Evolutionary conservation across 306 rosid species (phyloP).

Genomic region (Vigna mungo): DNA sequence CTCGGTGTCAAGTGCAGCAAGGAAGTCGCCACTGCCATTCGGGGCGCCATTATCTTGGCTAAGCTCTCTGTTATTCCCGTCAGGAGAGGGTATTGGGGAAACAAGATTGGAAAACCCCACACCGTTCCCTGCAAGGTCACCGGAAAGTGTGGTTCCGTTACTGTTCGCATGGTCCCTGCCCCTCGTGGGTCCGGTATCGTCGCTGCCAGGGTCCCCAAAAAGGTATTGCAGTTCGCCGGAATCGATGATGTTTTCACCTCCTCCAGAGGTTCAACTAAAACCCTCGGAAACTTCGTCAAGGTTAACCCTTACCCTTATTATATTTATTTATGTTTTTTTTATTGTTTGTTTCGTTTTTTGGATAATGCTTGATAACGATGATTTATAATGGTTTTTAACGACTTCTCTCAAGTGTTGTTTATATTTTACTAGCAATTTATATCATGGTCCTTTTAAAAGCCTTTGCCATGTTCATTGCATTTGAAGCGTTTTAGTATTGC

Average conservation of each 20-base stretch:
- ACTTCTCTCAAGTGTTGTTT: no score
- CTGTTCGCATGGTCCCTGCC: constrained; percentile 48
- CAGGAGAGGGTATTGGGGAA: constrained; percentile 50
- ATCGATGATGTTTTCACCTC: constrained; percentile 52
- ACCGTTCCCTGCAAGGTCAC: constrained; percentile 52
- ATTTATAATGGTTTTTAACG: no score
- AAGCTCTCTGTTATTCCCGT: constrained; percentile 46
- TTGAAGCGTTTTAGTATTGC: no score
- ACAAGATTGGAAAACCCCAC: constrained; percentile 50
- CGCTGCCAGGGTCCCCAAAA: constrained; percentile 54
- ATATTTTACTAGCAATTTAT: no score
- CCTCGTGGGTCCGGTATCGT: constrained; percentile 53
- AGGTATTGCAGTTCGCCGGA: constrained; percentile 51
- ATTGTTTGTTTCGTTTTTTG: no score
- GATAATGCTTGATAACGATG: no score
- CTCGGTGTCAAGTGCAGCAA: constrained; percentile 53
- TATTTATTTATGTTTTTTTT: background rate
- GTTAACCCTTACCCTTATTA: background rate
- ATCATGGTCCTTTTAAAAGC: no score
- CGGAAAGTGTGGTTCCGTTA: constrained; percentile 49
- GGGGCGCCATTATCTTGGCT: constrained; percentile 45
- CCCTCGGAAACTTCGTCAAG: constrained; percentile 54
- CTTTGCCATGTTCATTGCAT: background rate
- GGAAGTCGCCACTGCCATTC: constrained; percentile 50
- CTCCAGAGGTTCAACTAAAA: constrained; percentile 50